Conservation (phyloP, 129 eudicot species). For the Chrysanthemum lavandulifolium region DNA sequence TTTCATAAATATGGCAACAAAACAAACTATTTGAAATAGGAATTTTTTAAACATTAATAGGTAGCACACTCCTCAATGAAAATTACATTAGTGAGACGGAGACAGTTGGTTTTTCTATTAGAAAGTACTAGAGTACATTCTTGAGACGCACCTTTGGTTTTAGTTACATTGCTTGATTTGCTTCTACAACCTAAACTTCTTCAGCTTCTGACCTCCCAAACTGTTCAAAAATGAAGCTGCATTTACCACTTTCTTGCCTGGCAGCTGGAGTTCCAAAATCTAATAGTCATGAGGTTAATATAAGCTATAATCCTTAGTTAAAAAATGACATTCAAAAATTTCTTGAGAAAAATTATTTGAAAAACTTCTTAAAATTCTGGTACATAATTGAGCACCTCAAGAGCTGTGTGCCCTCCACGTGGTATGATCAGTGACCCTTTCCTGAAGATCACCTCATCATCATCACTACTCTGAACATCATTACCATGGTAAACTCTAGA, state of each 20-base stretch:
- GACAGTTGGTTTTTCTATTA: background rate
- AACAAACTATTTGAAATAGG: background rate
- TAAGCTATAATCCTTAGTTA: constrained; percentile 5
- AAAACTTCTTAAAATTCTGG: background rate
- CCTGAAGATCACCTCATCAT: constrained; percentile 50
- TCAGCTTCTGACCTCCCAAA: constrained; percentile 80
- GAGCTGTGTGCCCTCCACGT: constrained; percentile 65
- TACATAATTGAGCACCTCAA: constrained; percentile 57
- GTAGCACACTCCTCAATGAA: background rate
- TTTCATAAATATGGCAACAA: background rate
- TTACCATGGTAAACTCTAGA: constrained; percentile 45
- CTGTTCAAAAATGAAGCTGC: constrained; percentile 95
- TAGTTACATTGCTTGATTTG: background rate
- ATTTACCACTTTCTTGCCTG: constrained; percentile 78
- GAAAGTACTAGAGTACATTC: constrained; percentile 20
- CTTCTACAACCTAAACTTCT: constrained; percentile 34
- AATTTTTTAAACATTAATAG: background rate
- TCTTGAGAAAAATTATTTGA: background rate
- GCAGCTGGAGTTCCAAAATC: constrained; percentile 85
- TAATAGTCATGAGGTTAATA: constrained; percentile 26
- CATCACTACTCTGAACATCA: constrained; percentile 36
- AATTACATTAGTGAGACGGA: background rate
- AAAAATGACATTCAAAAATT: background rate
- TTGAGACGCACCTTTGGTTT: background rate
- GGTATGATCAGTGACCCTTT: constrained; percentile 75